These are phyloP conservation scores for Penicillium waksmanii DNA, from an alignment of 495 filamentous ascomycete species.

Conservation along the genomic window DNA sequence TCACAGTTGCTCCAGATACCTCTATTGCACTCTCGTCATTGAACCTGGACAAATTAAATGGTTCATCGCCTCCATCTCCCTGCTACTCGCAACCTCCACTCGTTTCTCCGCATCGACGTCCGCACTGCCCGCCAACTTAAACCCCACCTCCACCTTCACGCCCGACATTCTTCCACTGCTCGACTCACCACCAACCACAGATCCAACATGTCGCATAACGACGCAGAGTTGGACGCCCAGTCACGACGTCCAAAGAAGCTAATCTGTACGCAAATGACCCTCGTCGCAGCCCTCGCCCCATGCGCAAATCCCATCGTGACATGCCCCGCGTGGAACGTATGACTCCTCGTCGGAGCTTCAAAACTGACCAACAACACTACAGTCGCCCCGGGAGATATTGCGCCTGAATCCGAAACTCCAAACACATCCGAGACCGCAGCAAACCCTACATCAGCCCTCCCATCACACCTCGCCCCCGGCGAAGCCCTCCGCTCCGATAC, in stretches of 20 bases:
- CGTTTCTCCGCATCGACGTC: conserved; percentile 23
- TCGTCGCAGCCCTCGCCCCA: background rate
- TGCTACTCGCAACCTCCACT: conserved; percentile 9
- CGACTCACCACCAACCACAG: background rate
- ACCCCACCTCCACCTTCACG: conserved; percentile 20
- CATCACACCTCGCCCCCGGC: conserved; percentile 15
- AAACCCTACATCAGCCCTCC: conserved; percentile 62
- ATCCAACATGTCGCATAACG: conserved; percentile 21
- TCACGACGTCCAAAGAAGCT: conserved; percentile 46
- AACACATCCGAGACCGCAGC: conserved; percentile 42
- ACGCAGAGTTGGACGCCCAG: conserved; percentile 12
- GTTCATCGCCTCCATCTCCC: background rate
- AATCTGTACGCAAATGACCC: conserved; percentile 38
- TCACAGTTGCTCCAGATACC: background rate
- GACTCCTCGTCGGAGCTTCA: background rate
- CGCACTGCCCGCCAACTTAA: conserved; percentile 9
- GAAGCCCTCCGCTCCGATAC: conserved; percentile 37
- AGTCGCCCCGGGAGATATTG: conserved; percentile 53
- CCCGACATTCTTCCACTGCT: conserved; percentile 14
- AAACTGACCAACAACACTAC: conserved; percentile 22
- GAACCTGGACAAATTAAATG: conserved; percentile 1
- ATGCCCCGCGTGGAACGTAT: conserved; percentile 8
- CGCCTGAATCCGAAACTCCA: conserved; percentile 22
- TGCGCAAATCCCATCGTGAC: background rate
- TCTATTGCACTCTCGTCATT: too few relatives aligned